Percentiles rank a stretch among this genome's conserved stretches.
phyloP scores from a whole-genome alignment of 75 land plant species.

The Pinus taeda region DNA sequence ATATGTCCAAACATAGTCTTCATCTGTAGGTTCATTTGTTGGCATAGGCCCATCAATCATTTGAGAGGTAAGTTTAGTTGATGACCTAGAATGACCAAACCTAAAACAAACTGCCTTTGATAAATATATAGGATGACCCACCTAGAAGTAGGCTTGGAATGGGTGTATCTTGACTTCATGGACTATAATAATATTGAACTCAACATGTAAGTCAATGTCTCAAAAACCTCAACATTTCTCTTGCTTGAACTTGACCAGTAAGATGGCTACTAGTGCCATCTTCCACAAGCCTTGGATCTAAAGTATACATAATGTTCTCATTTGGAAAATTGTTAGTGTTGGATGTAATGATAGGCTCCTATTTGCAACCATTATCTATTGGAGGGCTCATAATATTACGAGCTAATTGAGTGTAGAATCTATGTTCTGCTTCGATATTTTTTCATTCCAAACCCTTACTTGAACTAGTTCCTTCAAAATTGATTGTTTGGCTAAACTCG shows the following conservation, averaged over 20 bases:
- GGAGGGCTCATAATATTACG: slow-evolving; percentile 18
- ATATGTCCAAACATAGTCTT: slow-evolving; percentile 77
- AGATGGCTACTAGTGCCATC: slow-evolving; percentile 48
- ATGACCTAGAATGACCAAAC: slow-evolving; percentile 45
- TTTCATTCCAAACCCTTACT: slow-evolving; percentile 19
- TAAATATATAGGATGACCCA: slow-evolving; percentile 73
- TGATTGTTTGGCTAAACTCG: slow-evolving; percentile 7
- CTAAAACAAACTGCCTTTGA: slow-evolving; percentile 70
- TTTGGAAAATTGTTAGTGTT: slow-evolving; percentile 89
- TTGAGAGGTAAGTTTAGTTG: neutral
- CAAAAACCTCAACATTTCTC: slow-evolving; percentile 45
- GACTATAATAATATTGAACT: slow-evolving; percentile 49
- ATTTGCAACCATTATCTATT: slow-evolving; percentile 28
- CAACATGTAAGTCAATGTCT: slow-evolving; percentile 71
- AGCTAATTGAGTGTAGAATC: slow-evolving; percentile 23
- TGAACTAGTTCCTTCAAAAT: neutral
- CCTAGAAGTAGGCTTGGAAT: slow-evolving; percentile 83
- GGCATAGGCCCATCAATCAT: neutral
- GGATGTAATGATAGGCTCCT: slow-evolving; percentile 67
- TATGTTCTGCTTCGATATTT: slow-evolving; percentile 34
- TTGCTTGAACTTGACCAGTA: slow-evolving; percentile 94
- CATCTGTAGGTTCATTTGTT: neutral
- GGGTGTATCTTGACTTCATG: slow-evolving; percentile 69
- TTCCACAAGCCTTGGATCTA: slow-evolving; percentile 41
- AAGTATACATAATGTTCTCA: slow-evolving; percentile 77